Conservation (phyloP, 352 stramenopile genomes). For the Globisporangium emineosum region DNA sequence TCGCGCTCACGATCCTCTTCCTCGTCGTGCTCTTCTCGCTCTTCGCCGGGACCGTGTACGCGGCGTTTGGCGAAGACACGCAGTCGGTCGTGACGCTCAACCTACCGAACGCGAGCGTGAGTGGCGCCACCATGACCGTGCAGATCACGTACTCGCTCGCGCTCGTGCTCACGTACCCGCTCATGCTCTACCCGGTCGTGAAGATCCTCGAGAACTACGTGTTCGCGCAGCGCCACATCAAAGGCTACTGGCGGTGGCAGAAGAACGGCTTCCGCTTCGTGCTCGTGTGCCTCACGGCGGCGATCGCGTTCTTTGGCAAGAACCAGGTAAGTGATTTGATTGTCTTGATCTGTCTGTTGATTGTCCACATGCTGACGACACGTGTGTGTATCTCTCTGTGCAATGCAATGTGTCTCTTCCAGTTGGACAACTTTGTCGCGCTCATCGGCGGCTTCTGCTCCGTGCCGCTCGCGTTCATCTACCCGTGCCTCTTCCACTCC, state of each 20-base stretch:
- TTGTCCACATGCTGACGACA: conserved; percentile 3
- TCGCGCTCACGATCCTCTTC: conserved; percentile 47
- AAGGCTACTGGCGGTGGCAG: conserved; percentile 63
- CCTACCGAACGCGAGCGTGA: conserved; percentile 46
- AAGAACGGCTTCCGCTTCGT: conserved; percentile 67
- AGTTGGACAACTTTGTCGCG: conserved; percentile 69
- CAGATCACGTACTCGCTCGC: conserved; percentile 65
- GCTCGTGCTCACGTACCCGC: conserved; percentile 66
- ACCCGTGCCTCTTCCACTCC: conserved; percentile 66
- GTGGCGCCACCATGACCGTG: conserved; percentile 54
- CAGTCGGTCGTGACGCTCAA: conserved; percentile 64
- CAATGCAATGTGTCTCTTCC: neutral
- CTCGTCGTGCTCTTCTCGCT: conserved; percentile 52
- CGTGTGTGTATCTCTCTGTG: neutral
- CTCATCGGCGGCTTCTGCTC: conserved; percentile 72
- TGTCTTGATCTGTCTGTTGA: neutral
- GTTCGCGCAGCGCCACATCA: conserved; percentile 35
- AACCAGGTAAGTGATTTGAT: conserved; percentile 27
- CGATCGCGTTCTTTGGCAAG: conserved; percentile 64
- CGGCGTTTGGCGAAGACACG: conserved; percentile 45
- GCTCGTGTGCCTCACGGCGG: conserved; percentile 57
- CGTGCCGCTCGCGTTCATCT: conserved; percentile 70
- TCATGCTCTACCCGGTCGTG: conserved; percentile 70
- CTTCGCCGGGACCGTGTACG: conserved; percentile 55
- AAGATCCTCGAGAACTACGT: conserved; percentile 71